Evolutionary conservation across 495 filamentous ascomycete species (phyloP).

Genomic region (Annulohypoxylon bovei): DNA sequence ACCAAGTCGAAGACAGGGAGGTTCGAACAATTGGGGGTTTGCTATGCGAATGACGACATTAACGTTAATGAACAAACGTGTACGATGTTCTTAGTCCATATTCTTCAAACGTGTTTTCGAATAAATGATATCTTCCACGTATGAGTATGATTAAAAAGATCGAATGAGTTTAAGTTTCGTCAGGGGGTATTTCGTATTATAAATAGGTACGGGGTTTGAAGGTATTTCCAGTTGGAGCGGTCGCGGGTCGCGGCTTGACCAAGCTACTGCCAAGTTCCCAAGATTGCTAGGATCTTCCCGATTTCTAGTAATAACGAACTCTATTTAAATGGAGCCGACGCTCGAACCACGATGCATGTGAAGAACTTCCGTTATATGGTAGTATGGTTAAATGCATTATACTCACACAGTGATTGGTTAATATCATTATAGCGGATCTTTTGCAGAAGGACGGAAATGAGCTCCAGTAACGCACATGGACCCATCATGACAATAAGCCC

Average conservation of each 20-base stretch:
- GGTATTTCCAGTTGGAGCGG: slow-evolving; percentile 28
- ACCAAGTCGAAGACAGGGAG: slow-evolving; percentile 10
- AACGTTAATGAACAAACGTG: background rate
- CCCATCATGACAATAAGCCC: background rate
- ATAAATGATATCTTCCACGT: background rate
- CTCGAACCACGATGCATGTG: slow-evolving; percentile 24
- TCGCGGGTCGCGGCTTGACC: slow-evolving; percentile 30
- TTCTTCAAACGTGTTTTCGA: background rate
- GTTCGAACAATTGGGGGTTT: background rate
- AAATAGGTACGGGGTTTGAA: background rate
- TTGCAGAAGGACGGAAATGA: background rate
- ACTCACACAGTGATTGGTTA: background rate
- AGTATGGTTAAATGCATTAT: background rate
- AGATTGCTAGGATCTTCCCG: slow-evolving; percentile 27
- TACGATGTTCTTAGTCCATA: slow-evolving; percentile 17
- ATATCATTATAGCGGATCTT: slow-evolving; percentile 1
- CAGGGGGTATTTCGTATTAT: slow-evolving; percentile 9
- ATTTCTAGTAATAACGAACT: slow-evolving; percentile 14
- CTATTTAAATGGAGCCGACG: slow-evolving; percentile 12
- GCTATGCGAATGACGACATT: slow-evolving; percentile 20
- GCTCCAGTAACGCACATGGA: background rate
- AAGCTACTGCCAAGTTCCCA: background rate
- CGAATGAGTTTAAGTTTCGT: background rate
- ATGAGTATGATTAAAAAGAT: background rate
- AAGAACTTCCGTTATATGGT: slow-evolving; percentile 2